Conservation (phyloP, 345 rosid genomes). For the Streptanthus diversifolius region DNA sequence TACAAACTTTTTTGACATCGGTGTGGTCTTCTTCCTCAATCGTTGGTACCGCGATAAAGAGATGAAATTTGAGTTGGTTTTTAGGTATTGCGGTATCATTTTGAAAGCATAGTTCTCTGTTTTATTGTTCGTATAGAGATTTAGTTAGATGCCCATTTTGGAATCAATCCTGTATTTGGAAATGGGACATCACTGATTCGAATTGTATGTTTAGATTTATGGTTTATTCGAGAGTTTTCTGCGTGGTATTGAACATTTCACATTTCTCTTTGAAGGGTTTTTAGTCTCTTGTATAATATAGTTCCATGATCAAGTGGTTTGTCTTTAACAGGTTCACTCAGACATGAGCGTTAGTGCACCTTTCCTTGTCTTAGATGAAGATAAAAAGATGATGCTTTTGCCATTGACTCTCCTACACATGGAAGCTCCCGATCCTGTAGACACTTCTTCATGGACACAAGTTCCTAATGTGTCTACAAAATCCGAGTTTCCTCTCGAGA, state of each 20-base stretch:
- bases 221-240: background rate
- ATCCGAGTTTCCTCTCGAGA: slow-evolving; percentile 42
- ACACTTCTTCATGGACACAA: slow-evolving; percentile 33
- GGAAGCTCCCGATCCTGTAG: slow-evolving; percentile 39
- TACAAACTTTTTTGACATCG: background rate
- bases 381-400: slow-evolving; percentile 47
- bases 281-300: too few species aligned
- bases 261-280: too few species aligned
- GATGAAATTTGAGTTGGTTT: background rate
- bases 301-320: slow-evolving; percentile 1
- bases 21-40: background rate
- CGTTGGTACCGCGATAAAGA: background rate
- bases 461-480: slow-evolving; percentile 33
- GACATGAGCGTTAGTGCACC: slow-evolving; percentile 44
- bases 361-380: slow-evolving; percentile 52
- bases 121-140: background rate
- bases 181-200: background rate
- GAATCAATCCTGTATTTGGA: background rate
- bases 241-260: too few species aligned
- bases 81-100: background rate
- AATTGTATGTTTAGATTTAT: background rate
- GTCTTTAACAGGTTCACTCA: slow-evolving; percentile 40
- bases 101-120: background rate
- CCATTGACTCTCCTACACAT: slow-evolving; percentile 40
- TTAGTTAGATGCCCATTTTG: background rate